These are phyloP conservation scores for Stagonosporopsis tanaceti DNA, from an alignment of 2,329 filamentous ascomycete species.

Conservation along the genomic window DNA sequence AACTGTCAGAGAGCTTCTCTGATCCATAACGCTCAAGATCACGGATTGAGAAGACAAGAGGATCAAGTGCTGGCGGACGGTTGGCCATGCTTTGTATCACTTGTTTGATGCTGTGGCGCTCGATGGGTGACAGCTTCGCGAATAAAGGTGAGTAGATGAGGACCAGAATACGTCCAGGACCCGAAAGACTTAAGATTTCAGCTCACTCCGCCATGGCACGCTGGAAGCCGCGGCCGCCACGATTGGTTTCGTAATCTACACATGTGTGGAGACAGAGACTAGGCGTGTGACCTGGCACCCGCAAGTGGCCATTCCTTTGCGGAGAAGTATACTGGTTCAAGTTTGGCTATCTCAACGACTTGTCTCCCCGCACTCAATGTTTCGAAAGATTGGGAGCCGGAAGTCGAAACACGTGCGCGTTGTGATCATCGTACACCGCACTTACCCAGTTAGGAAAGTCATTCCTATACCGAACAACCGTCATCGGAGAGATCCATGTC, in stretches of 20 bases:
- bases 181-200: not conserved
- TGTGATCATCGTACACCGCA: not conserved
- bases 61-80: constrained; percentile 27
- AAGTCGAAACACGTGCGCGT: not conserved
- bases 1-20: constrained; percentile 52
- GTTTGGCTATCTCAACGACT: not conserved
- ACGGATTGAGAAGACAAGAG: constrained; percentile 27
- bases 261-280: not conserved
- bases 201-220: not conserved
- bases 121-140: not conserved
- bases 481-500: constrained; percentile 10
- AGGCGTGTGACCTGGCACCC: constrained; percentile 1
- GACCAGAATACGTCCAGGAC: not conserved
- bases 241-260: not conserved
- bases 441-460: constrained; percentile 16
- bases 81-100: constrained; percentile 23
- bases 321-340: constrained; percentile 17
- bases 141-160: not conserved
- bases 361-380: not conserved
- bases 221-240: not conserved
- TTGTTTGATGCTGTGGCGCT: not conserved
- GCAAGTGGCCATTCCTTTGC: not conserved
- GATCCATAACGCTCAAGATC: constrained; percentile 49
- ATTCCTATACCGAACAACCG: constrained; percentile 6
- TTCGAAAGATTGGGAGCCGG: not conserved